Base-by-base conservation (phyloP, 768 basidiomycete species). In the Leccinum disarticulatum region DNA sequence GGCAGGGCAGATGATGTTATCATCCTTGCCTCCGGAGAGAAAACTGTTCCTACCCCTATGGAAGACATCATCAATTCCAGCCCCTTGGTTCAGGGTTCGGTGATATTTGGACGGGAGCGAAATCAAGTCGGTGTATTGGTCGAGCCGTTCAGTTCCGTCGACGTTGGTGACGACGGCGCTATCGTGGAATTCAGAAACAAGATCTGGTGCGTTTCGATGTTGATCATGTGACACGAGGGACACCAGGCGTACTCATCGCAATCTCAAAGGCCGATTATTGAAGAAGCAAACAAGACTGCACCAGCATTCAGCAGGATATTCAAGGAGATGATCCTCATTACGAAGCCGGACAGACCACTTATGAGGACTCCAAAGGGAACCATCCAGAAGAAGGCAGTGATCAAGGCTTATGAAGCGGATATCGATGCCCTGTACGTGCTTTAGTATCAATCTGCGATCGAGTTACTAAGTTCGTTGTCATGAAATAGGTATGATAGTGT, bases 301-400 rank as follows among this genome's bases (percentile, higher is more conserved):
- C 79, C 79, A 0, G 67, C 74, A 1, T 77, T 75, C 58, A 77
- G 76, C 56, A 69, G 74, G n/a, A 71, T 80, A 22, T 80, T 77
- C 72, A 79, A 79, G 64, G 77, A 82, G 62, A 80, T 82, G 81
- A 81, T 83, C 49, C 35, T 82, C 10, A 61, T 82, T n/a, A 68
- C 79, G 1, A 62, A 67, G 0, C 62, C 76, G 30, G 70, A 64
- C 0, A 78, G 78, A 60, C 81, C 81, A 0, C 62, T 83, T 6
- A 66, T 71, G 15, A 72, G 77, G 43, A 72, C 79, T 2, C 74
- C 68, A 0, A 73, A 73, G 46, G 71, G 68, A 25, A 69, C 64
- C 3, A 58, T 66, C 14, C 65, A 62, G 36, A 59, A 63, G 28
- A 61, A 70, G 33, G 58, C 48, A 0, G 58, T 60, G 0, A 13